A percentile compares a stretch with the other conserved stretches of the same genome.
Conservation (phyloP, 331 rosid genomes). For the Telfairia occidentalis region DNA sequence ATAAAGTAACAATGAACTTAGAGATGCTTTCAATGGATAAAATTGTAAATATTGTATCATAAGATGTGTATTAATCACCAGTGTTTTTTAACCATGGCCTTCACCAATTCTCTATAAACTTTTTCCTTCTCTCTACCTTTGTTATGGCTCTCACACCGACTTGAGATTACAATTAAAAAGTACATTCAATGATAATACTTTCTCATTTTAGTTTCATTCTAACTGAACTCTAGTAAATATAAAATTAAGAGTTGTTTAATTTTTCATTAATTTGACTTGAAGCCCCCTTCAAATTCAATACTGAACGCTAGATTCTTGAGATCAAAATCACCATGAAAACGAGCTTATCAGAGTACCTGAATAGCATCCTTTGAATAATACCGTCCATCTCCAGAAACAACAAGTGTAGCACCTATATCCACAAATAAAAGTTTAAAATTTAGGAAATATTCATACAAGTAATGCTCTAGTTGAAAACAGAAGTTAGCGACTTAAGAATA, state of each 20-base stretch:
- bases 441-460: neutral
- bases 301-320: neutral
- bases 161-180: neutral
- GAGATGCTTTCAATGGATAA: neutral
- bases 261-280: neutral
- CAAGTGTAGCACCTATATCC: slow-evolving; percentile 70
- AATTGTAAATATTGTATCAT: too few species aligned
- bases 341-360: slow-evolving; percentile 42
- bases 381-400: slow-evolving; percentile 99
- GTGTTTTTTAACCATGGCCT: neutral
- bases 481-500: neutral
- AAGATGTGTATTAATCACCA: too few species aligned
- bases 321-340: slow-evolving; percentile 6
- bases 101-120: neutral
- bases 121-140: neutral
- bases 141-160: neutral
- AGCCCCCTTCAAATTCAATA: neutral
- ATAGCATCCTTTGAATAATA: slow-evolving; percentile 85
- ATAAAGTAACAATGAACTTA: neutral
- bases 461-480: neutral
- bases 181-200: neutral
- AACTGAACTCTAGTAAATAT: neutral
- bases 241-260: neutral
- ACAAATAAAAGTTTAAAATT: neutral
- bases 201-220: neutral